phyloP scores from a whole-genome alignment of 768 basidiomycete species.

The Leccinum incarnatum region DNA sequence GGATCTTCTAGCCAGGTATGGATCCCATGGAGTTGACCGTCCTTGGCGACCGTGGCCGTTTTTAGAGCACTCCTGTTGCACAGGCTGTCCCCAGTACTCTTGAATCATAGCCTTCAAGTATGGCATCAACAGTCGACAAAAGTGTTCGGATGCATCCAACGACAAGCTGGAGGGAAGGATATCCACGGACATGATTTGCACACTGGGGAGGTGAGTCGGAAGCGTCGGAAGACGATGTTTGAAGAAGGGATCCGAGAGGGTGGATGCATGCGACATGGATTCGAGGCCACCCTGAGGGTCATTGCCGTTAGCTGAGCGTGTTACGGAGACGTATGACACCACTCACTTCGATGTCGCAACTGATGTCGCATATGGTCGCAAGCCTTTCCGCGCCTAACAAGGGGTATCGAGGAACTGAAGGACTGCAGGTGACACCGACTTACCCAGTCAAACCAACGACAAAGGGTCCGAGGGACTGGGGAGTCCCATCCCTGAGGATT shows the following conservation, averaged over 20 bases:
- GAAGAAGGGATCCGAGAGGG: conserved; percentile 75
- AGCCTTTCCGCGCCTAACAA: no score
- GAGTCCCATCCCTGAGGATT: no score
- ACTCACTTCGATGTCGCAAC: no score
- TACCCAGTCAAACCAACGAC: no score
- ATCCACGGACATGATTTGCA: conserved; percentile 86
- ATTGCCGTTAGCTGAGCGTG: no score
- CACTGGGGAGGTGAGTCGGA: conserved; percentile 47
- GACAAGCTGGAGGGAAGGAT: conserved; percentile 87
- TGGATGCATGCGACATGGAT: conserved; percentile 74
- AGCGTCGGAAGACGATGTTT: conserved; percentile 43
- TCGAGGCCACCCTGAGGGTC: no score
- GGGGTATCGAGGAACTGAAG: no score
- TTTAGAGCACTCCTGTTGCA: conserved; percentile 47
- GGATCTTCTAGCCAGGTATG: conserved; percentile 59
- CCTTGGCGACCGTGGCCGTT: conserved; percentile 65
- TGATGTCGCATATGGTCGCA: no score
- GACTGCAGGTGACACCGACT: no score
- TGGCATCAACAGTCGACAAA: conserved; percentile 62
- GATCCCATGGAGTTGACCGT: conserved; percentile 50
- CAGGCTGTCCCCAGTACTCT: conserved; percentile 33
- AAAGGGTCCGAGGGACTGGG: no score
- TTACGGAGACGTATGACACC: no score
- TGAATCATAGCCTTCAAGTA: conserved; percentile 62
- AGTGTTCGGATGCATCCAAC: conserved; percentile 74